phyloP scores from a whole-genome alignment of 352 stramenopile species.

The Phytophthora fragariae region DNA sequence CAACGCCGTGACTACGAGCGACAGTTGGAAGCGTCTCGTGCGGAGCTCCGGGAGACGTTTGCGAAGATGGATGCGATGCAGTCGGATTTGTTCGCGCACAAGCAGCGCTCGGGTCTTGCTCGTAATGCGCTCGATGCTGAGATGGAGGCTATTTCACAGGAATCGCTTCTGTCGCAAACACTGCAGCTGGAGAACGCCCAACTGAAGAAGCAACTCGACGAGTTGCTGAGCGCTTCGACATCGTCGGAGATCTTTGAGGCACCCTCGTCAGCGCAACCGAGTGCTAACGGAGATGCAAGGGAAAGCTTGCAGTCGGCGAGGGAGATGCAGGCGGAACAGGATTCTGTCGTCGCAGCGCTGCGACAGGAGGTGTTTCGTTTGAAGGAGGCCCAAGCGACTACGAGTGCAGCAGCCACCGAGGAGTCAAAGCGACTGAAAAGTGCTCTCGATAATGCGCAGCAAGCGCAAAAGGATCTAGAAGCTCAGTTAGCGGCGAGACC shows the following conservation, averaged over 20 bases:
- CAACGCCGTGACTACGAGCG: constrained; percentile 82
- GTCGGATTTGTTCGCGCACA: constrained; percentile 92
- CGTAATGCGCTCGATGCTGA: constrained; percentile 80
- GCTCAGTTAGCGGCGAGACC: constrained; percentile 65
- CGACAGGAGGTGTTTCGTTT: constrained; percentile 68
- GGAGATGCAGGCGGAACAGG: constrained; percentile 64
- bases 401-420: constrained; percentile 30
- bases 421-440: constrained; percentile 47
- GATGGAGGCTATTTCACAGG: constrained; percentile 90
- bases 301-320: constrained; percentile 29
- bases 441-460: constrained; percentile 40
- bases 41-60: constrained; percentile 70
- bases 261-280: constrained; percentile 11
- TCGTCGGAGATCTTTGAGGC: constrained; percentile 22
- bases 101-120: constrained; percentile 71
- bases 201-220: constrained; percentile 89
- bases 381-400: constrained; percentile 53
- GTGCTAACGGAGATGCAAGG: constrained; percentile 13
- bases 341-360: constrained; percentile 54
- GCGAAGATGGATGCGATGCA: constrained; percentile 90
- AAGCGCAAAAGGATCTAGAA: constrained; percentile 43
- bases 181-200: constrained; percentile 86
- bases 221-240: constrained; percentile 52
- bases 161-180: constrained; percentile 76
- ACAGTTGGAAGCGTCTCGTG: constrained; percentile 63